Conservation (phyloP, 2,329 filamentous ascomycete species). For the Pseudocercospora fuligena region DNA sequence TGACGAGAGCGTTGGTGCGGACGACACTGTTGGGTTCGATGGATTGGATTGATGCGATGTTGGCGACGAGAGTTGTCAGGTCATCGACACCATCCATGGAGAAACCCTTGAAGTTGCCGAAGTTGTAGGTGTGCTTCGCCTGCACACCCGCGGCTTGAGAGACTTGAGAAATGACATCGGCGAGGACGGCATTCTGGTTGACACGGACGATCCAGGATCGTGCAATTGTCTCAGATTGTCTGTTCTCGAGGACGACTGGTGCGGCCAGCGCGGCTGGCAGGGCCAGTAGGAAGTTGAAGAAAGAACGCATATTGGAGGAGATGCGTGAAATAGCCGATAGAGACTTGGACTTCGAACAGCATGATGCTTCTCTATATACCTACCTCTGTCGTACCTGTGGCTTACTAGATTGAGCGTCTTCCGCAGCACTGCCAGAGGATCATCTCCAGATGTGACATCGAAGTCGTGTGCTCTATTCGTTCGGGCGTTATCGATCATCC, state of each 20-base stretch:
- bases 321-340: not conserved
- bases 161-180: constrained; percentile 26
- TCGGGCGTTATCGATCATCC: constrained; percentile 1
- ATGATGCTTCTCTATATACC: constrained; percentile 15
- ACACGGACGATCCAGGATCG: constrained; percentile 32
- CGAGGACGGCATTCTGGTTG: constrained; percentile 25
- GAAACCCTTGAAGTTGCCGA: constrained; percentile 47
- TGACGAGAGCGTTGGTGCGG: constrained; percentile 43
- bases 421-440: not conserved
- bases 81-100: constrained; percentile 43
- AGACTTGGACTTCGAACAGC: constrained; percentile 29
- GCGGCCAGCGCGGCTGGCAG: constrained; percentile 31
- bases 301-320: constrained; percentile 26
- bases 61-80: constrained; percentile 37
- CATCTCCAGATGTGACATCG: not conserved
- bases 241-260: constrained; percentile 27
- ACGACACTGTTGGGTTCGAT: constrained; percentile 48
- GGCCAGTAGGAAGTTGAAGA: constrained; percentile 28
- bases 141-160: constrained; percentile 22
- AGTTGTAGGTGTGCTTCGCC: constrained; percentile 42
- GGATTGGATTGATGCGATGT: constrained; percentile 40
- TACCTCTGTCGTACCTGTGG: not conserved
- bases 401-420: not conserved
- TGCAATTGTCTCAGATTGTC: constrained; percentile 27
- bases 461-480: constrained; percentile 12